Evolutionary conservation across 352 stramenopile species (phyloP).

Genomic region (Globisporangium sylvaticum): DNA sequence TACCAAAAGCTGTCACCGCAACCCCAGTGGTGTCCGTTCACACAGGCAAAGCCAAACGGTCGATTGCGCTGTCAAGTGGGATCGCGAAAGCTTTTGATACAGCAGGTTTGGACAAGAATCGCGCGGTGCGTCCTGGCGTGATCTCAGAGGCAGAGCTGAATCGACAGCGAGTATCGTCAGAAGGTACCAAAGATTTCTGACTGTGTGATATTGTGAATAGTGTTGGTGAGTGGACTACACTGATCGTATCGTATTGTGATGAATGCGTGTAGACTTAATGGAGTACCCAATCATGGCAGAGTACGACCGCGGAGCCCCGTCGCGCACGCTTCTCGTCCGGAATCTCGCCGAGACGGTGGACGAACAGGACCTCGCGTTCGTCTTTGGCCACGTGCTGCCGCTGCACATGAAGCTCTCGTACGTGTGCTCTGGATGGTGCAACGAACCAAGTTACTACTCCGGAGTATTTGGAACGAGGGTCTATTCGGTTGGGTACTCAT

Average conservation of each 20-base stretch:
- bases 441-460: no score
- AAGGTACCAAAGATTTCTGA: conserved; percentile 22
- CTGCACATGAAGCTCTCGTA: conserved; percentile 32
- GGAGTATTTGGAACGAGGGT: background rate
- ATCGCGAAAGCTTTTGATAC: conserved; percentile 26
- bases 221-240: background rate
- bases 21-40: background rate
- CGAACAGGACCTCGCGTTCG: conserved; percentile 44
- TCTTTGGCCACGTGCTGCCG: conserved; percentile 58
- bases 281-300: conserved; percentile 31
- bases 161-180: conserved; percentile 24
- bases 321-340: conserved; percentile 25
- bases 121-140: conserved; percentile 33
- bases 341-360: conserved; percentile 48
- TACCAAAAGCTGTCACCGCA: no score
- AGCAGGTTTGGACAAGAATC: background rate
- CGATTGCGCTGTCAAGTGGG: background rate
- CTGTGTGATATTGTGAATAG: background rate
- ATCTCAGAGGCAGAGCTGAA: conserved; percentile 60
- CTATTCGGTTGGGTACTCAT: background rate
- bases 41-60: conserved; percentile 3
- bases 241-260: background rate
- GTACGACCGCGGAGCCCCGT: conserved; percentile 33
- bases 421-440: conserved; percentile 1
- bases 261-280: conserved; percentile 21